phyloP scores from a whole-genome alignment of 352 stramenopile genomes.

The Pythium vanterpoolii region DNA sequence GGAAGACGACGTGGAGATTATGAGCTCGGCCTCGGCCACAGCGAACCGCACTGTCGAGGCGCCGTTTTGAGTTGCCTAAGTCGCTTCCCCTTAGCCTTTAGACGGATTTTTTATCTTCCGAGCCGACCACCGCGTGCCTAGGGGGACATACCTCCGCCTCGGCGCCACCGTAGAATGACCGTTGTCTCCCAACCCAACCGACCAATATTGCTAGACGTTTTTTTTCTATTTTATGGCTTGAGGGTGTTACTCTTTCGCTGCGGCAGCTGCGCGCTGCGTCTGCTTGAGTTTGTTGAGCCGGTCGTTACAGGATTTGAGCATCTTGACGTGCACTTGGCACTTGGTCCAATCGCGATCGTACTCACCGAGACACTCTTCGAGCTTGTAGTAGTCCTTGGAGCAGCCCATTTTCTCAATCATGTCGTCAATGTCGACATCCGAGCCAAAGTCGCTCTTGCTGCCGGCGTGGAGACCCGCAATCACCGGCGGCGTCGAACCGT shows the following conservation, averaged over 20 bases:
- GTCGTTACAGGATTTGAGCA: slow-evolving; percentile 79
- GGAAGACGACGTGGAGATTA: slow-evolving; percentile 64
- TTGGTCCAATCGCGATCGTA: slow-evolving; percentile 85
- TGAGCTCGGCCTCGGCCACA: slow-evolving; percentile 17
- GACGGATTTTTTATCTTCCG: slow-evolving; percentile 6
- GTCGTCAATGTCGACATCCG: slow-evolving; percentile 77
- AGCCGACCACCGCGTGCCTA: no score
- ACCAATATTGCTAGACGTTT: slow-evolving; percentile 15
- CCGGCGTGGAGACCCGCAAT: slow-evolving; percentile 64
- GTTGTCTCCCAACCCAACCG: not conserved
- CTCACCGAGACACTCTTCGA: slow-evolving; percentile 82
- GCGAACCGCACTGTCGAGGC: slow-evolving; percentile 65
- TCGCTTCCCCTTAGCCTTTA: slow-evolving; percentile 14
- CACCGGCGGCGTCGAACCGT: slow-evolving; percentile 9
- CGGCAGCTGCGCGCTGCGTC: slow-evolving; percentile 23
- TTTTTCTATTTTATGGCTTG: not conserved
- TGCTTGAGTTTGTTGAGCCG: slow-evolving; percentile 51
- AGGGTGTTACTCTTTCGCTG: not conserved
- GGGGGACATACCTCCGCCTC: no score
- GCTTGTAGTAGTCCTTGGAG: slow-evolving; percentile 81
- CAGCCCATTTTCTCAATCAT: slow-evolving; percentile 86
- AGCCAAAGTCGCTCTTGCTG: slow-evolving; percentile 79
- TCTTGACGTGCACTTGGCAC: slow-evolving; percentile 77
- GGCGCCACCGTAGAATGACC: not conserved
- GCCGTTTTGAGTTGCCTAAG: slow-evolving; percentile 41